Percentiles rank a stretch among this genome's conserved stretches.
Evolutionary conservation across 176 grass and related monocot genomes (phyloP).

Genomic region (Paspalum vaginatum): DNA sequence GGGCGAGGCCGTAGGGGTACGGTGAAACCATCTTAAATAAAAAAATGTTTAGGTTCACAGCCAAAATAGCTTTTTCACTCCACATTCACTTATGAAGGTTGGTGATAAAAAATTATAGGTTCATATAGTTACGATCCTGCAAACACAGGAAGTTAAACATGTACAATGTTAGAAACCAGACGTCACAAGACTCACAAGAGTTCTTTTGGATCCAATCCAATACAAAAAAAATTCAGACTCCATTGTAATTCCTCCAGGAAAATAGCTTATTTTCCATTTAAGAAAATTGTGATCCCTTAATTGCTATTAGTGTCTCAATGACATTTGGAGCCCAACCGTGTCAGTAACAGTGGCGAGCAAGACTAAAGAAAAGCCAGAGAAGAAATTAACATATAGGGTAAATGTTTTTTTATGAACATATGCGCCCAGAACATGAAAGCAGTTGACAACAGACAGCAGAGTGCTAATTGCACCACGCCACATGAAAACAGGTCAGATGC

Average conservation of each 20-base stretch:
- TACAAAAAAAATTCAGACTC: neutral
- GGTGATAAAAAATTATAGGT: slow-evolving; percentile 8
- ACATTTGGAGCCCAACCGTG: neutral
- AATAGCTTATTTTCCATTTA: too few relatives aligned
- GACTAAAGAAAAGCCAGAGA: neutral
- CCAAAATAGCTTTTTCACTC: neutral
- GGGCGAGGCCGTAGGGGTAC: too few relatives aligned
- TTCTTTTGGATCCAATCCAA: neutral
- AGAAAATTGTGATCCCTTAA: too few relatives aligned
- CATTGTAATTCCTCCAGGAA: too few relatives aligned
- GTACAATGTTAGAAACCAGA: neutral
- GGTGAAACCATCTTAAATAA: too few relatives aligned
- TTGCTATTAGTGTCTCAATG: neutral
- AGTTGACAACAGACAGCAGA: neutral
- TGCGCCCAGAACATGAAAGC: slow-evolving; percentile 1
- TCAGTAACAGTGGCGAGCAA: neutral
- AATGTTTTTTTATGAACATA: neutral
- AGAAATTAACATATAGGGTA: neutral
- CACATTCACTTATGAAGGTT: neutral
- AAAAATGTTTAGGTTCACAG: slow-evolving; percentile 1
- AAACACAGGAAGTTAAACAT: neutral
- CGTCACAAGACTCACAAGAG: neutral
- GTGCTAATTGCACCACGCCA: neutral
- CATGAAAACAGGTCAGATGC: slow-evolving; percentile 4
- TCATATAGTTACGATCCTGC: too few relatives aligned